Conservation (phyloP, 176 grass and related monocot species). For the Carex parvula region DNA sequence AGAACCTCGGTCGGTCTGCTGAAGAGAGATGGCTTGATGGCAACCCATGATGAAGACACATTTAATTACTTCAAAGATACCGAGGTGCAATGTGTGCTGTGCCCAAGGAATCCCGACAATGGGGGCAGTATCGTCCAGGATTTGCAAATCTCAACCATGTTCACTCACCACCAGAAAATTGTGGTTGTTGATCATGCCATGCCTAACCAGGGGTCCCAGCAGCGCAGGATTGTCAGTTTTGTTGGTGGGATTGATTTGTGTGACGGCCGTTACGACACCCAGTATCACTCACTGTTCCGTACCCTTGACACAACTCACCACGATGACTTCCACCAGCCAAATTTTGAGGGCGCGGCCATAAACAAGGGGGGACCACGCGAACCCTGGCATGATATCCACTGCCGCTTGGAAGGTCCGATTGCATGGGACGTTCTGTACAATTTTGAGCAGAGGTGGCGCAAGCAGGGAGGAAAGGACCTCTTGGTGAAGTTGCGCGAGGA, state of each 20-base stretch:
- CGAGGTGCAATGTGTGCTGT: conserved; percentile 67
- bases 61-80: conserved; percentile 46
- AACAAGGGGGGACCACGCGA: conserved; percentile 68
- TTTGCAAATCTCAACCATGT: conserved; percentile 57
- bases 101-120: conserved; percentile 73
- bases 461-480: conserved; percentile 50
- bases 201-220: conserved; percentile 44
- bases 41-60: conserved; percentile 78
- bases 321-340: conserved; percentile 83
- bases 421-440: conserved; percentile 92
- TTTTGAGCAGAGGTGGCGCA: conserved; percentile 88
- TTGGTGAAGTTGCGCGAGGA: conserved; percentile 51
- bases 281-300: conserved; percentile 80
- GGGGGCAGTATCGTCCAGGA: conserved; percentile 54
- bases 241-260: conserved; percentile 86
- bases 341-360: conserved; percentile 30
- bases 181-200: conserved; percentile 83
- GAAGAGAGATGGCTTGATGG: conserved; percentile 63
- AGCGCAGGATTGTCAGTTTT: conserved; percentile 75
- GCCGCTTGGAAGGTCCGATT: conserved; percentile 64
- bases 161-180: conserved; percentile 93
- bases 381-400: conserved; percentile 90
- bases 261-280: conserved; percentile 83
- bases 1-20: conserved; percentile 66
- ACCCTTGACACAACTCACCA: conserved; percentile 64